Evolutionary conservation across 1,284 basidiomycete species (phyloP).

Genomic region (Jaminaea rosea): DNA sequence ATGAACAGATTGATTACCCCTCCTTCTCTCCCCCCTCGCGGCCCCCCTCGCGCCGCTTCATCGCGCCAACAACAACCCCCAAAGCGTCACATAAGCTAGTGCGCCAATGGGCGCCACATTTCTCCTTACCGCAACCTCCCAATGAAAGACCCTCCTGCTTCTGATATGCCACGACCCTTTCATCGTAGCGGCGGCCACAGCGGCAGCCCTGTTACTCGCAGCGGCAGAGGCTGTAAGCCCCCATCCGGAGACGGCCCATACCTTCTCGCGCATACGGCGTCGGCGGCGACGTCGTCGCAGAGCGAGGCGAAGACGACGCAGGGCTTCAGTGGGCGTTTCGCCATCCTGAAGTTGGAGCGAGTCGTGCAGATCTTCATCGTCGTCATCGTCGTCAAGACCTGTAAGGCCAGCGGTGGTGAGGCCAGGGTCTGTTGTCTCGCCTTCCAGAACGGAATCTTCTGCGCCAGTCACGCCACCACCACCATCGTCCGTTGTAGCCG

Average conservation of each 20-base stretch:
- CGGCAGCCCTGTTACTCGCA: not conserved
- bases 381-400: not conserved
- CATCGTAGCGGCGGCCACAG: not conserved
- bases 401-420: too few species aligned
- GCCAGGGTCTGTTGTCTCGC: not conserved
- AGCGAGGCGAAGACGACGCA: not conserved
- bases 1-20: too few species aligned
- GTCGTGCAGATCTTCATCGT: not conserved
- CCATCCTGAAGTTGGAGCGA: constrained; percentile 1
- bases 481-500: too few species aligned
- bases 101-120: constrained; percentile 39
- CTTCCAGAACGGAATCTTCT: constrained; percentile 1
- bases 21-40: too few species aligned
- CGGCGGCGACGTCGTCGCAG: not conserved
- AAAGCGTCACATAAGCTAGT: constrained; percentile 37
- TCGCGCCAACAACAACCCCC: constrained; percentile 22
- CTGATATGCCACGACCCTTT: not conserved
- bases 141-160: constrained; percentile 38
- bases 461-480: too few species aligned
- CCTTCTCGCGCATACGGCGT: not conserved
- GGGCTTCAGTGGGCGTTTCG: not conserved
- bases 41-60: not conserved
- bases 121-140: constrained; percentile 43
- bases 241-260: not conserved
- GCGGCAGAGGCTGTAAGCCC: not conserved